Base-by-base conservation (phyloP, 2,329 filamentous ascomycete species). In the Aspergillus tamarii region DNA sequence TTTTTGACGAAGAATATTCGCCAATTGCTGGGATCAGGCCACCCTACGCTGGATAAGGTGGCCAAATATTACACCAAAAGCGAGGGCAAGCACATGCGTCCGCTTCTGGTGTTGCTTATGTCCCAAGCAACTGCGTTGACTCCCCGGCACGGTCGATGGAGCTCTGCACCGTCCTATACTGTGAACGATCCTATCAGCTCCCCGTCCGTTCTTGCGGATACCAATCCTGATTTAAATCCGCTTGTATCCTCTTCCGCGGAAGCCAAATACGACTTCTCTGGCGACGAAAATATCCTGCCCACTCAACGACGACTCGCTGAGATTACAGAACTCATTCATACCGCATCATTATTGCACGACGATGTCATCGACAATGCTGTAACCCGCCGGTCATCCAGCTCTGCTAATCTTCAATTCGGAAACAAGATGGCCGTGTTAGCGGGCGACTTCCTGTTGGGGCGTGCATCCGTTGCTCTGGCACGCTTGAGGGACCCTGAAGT, bases 361-460 rank as follows among this genome's bases (percentile, higher is more conserved):
- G 95, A 99, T 81, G 95, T 99, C 34, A 97, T 99, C 74, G 95
- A 99, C 76, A 91, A 94, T 77, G 96, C 94, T 1, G 85, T 92
- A 48, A 91, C 93, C 12, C 88, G 95, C 61, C 91, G 95, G 64
- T 92, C 92, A 34, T 88, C 89, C 3, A 91, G 92, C 9, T 96
- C 92, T 2, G 95, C 95, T 36, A 99, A 99, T 77, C 87, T 95
- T 66, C 92, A 94, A 73, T 98, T 98, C 73, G 95, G 95, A 67
- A 99, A 99, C 84, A 99, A 99, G 80, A 98, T 99, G 94, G 94
- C 95, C 16, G 94, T 99, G 2, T 81, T 99, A 69, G 95, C 95
- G 0, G 95, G 95, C n/a, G 95, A 99, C 77, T 99, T 99, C 74
- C 83, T 99, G 52, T 86, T 99, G 2, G 94, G 94, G 4, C 87